A percentile compares a stretch with the other conserved stretches of the same genome.
Evolutionary conservation across 495 filamentous ascomycete genomes (phyloP).

Genomic region (Tuber calosporum): DNA sequence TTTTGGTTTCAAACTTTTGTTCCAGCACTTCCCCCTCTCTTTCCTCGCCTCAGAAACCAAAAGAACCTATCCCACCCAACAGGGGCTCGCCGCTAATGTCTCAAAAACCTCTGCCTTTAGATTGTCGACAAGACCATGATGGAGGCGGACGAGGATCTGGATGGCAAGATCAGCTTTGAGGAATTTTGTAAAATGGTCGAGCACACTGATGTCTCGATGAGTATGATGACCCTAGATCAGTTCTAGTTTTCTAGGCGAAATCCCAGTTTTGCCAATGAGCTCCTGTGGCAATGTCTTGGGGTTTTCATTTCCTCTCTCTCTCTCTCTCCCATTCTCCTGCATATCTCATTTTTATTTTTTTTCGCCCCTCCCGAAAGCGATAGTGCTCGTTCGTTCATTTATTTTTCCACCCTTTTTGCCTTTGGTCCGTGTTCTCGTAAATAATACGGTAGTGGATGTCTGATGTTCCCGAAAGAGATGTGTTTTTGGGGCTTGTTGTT

Average conservation of each 20-base stretch:
- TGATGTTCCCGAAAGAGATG: background rate
- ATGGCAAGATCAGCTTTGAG: slow-evolving; percentile 98
- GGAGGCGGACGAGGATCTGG: slow-evolving; percentile 92
- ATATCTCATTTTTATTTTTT: slow-evolving; percentile 10
- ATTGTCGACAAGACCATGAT: slow-evolving; percentile 99
- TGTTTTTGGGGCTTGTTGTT: slow-evolving; percentile 18
- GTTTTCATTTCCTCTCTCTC: background rate
- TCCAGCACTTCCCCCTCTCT: slow-evolving; percentile 17
- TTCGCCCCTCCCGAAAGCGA: slow-evolving; percentile 3
- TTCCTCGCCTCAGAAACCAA: slow-evolving; percentile 16
- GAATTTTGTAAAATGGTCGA: slow-evolving; percentile 99
- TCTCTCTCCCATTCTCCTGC: background rate
- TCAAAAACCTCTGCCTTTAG: slow-evolving; percentile 38
- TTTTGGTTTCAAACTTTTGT: slow-evolving; percentile 10
- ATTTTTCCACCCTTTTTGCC: slow-evolving; percentile 2
- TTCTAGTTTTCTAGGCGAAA: slow-evolving; percentile 32
- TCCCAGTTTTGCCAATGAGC: slow-evolving; percentile 7
- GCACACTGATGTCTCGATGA: slow-evolving; percentile 94
- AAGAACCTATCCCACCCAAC: slow-evolving; percentile 15
- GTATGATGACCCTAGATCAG: slow-evolving; percentile 60
- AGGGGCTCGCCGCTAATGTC: slow-evolving; percentile 30
- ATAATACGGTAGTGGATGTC: background rate
- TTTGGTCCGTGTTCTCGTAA: background rate
- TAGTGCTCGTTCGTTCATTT: background rate
- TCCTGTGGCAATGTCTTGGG: background rate